Evolutionary conservation across 148 eudicot genomes (phyloP).

Genomic region (Spergularia marina): DNA sequence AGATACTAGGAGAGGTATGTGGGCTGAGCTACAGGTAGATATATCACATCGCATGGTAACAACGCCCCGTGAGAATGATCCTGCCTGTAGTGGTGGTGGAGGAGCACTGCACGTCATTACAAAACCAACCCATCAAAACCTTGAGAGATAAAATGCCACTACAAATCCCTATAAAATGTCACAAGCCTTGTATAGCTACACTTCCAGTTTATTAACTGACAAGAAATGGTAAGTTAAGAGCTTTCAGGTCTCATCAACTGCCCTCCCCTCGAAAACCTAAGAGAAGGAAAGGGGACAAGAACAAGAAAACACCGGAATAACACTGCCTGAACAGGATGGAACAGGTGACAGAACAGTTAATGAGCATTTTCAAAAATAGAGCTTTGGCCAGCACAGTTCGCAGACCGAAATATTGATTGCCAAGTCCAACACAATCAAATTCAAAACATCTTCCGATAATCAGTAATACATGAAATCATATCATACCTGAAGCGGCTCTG

Average conservation of each 20-base stretch:
- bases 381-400: neutral
- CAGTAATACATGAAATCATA: neutral
- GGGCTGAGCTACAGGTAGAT: constrained; percentile 81
- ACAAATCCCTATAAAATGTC: neutral
- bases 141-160: neutral
- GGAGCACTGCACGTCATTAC: constrained; percentile 65
- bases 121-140: constrained; percentile 10
- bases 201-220: too few species aligned
- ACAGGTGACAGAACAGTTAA: too few species aligned
- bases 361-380: neutral
- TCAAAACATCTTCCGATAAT: neutral
- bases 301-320: neutral
- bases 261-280: too few species aligned
- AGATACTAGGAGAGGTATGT: constrained; percentile 85
- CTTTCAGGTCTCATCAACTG: too few species aligned
- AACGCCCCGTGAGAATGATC: constrained; percentile 91
- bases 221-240: too few species aligned
- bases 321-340: too few species aligned
- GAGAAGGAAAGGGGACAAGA: neutral
- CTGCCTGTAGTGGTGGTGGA: constrained; percentile 99
- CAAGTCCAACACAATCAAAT: neutral
- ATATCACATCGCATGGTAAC: constrained; percentile 97
- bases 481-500: constrained; percentile 87
- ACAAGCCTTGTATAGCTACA: too few species aligned
- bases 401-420: neutral